These are phyloP conservation scores for Fusarium humuli DNA, from an alignment of 2,329 filamentous ascomycete species.

Conservation along the genomic window DNA sequence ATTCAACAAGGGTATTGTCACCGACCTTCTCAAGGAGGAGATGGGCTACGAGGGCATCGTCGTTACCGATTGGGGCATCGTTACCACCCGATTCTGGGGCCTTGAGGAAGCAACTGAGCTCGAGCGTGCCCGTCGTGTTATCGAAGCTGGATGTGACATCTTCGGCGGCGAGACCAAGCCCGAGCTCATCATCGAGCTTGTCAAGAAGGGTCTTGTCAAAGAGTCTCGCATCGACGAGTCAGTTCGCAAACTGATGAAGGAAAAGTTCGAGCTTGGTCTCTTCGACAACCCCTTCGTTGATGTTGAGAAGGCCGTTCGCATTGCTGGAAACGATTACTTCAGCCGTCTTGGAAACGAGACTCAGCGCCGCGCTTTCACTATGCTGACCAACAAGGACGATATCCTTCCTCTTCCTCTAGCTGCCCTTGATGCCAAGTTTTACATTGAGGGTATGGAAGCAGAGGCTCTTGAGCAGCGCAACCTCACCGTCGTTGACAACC, in stretches of 20 bases:
- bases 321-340: constrained; percentile 60
- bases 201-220: constrained; percentile 53
- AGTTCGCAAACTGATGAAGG: constrained; percentile 58
- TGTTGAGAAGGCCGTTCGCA: constrained; percentile 45
- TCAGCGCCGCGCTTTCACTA: constrained; percentile 46
- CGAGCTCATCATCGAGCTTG: constrained; percentile 62
- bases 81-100: constrained; percentile 65
- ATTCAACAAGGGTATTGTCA: constrained; percentile 64
- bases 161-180: constrained; percentile 61
- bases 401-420: constrained; percentile 38
- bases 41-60: constrained; percentile 65
- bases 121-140: constrained; percentile 50
- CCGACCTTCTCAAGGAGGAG: constrained; percentile 59
- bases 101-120: constrained; percentile 57
- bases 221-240: constrained; percentile 60
- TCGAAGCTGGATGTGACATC: constrained; percentile 65
- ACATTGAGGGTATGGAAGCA: constrained; percentile 36
- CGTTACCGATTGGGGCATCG: constrained; percentile 64
- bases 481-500: constrained; percentile 51
- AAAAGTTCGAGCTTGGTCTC: constrained; percentile 64
- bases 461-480: constrained; percentile 36
- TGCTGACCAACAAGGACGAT: constrained; percentile 44
- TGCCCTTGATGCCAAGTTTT: constrained; percentile 36
- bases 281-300: constrained; percentile 65
- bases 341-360: constrained; percentile 43